Evolutionary conservation across 164 flowering plant genomes (phyloP), one percentile per base, ranked within the genome.

Genomic region (Vitis rotundifolia): DNA sequence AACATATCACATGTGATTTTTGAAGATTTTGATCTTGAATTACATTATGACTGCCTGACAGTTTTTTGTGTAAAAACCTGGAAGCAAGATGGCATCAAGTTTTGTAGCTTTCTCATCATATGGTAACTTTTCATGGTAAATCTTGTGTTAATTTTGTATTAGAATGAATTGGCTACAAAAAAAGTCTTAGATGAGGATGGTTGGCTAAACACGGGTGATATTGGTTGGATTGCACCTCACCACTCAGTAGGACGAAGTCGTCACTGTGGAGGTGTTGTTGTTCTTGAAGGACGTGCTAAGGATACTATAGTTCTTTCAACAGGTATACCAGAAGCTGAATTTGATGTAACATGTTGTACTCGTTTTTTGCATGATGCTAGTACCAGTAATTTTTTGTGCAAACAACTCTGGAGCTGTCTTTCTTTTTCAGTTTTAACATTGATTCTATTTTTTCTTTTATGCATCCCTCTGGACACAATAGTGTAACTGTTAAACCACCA

Each of bases 281-380:
- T 92, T 82, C 90, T 92, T 63, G 97, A 94, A 76, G 99, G 99
- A 10, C 97, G 99, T 68, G 94, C 90, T n/a, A 94, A 94, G 73
- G 99, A 94, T 77, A 92, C 99, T 16, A 94, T 94, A 67, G 99
- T 94, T 74, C 99, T 94, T 68, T 82, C 85, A 44, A 87, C 97
- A 78, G 97, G 97, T 94, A 81, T 49, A 28, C 53, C 14, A 53
- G 13, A 5, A 55, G 16, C 49, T 37, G 22, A 44, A 14, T 56
- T 56, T 63, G 37, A 15, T 44, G 5, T 52, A 44, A 10, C 5
- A 8, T 51, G 66, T 0, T 7, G 3, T 52, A 3, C 8, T 61
- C 10, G 10, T 61, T 28, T 37, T 16, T 61, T 2, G 19, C 1
- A 4, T 37, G 31, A 37, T n/a, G n/a, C 48, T 3, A 9, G 9